Conservation (phyloP, 2,329 filamentous ascomycete genomes). For the Pseudogymnoascus sp. region DNA sequence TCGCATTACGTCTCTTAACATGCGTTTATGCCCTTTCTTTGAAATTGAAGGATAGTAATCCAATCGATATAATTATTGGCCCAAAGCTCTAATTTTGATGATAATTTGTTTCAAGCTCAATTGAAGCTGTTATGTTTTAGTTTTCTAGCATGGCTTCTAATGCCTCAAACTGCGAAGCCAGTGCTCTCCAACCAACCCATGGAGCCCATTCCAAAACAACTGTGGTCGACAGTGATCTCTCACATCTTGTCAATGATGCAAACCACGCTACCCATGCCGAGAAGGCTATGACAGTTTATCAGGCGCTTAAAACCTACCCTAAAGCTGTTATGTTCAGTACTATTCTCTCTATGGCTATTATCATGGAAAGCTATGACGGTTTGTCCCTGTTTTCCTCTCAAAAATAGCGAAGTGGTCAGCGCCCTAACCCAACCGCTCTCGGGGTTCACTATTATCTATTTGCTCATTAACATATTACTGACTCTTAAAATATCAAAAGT, state of each 20-base stretch:
- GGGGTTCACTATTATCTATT: constrained; percentile 26
- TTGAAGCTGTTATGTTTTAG: not conserved
- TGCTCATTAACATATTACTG: constrained; percentile 18
- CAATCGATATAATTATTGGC: not conserved
- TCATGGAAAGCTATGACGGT: constrained; percentile 38
- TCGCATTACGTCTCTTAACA: not conserved
- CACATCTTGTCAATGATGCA: not conserved
- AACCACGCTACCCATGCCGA: constrained; percentile 11
- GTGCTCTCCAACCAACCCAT: not conserved
- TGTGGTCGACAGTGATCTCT: not conserved
- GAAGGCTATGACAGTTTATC: not conserved
- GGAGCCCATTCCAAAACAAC: not conserved
- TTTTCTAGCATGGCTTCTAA: not conserved
- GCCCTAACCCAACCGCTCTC: not conserved
- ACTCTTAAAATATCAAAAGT: not conserved
- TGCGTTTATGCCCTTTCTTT: not conserved
- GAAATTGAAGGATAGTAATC: not conserved
- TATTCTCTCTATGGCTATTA: constrained; percentile 32
- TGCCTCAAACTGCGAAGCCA: not conserved
- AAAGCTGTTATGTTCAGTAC: constrained; percentile 15
- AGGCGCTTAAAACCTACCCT: not conserved
- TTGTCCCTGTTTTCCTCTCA: not conserved
- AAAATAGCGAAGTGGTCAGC: not conserved
- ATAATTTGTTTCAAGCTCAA: not conserved
- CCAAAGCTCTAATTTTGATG: not conserved